These are phyloP conservation scores for Metrosideros polymorpha DNA, from an alignment of 441 rosid species.

Conservation along the genomic window DNA sequence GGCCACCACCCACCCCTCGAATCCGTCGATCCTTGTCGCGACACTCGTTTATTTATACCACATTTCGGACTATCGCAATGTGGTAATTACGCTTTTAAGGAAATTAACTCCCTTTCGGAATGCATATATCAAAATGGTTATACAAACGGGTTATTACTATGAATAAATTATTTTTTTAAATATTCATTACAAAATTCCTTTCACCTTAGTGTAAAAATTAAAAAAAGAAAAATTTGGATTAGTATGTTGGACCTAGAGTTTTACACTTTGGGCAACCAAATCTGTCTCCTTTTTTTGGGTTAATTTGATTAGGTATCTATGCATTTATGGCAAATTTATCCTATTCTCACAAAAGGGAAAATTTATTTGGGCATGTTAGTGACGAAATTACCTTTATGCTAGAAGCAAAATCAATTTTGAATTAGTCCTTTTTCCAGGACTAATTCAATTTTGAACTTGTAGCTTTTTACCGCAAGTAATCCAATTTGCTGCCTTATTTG, in stretches of 20 bases:
- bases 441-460: neutral
- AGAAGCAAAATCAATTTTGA: neutral
- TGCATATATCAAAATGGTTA: neutral
- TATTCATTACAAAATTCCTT: neutral
- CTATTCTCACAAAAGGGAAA: neutral
- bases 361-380: neutral
- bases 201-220: neutral
- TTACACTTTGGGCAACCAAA: neutral
- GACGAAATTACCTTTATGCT: neutral
- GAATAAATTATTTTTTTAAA: neutral
- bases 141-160: neutral
- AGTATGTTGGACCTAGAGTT: neutral
- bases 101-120: neutral
- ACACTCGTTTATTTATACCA: neutral
- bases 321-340: neutral
- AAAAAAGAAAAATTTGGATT: neutral
- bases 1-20: neutral
- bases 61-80: fast-evolving
- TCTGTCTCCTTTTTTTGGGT: neutral
- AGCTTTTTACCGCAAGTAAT: neutral
- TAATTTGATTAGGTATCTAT: neutral
- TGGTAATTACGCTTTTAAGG: neutral
- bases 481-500: neutral
- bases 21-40: neutral
- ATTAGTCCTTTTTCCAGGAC: too few species aligned